Evolutionary conservation across 2,329 filamentous ascomycete species (phyloP), one percentile per base, ranked within the genome.

Genomic region (Passalora sequoiae): DNA sequence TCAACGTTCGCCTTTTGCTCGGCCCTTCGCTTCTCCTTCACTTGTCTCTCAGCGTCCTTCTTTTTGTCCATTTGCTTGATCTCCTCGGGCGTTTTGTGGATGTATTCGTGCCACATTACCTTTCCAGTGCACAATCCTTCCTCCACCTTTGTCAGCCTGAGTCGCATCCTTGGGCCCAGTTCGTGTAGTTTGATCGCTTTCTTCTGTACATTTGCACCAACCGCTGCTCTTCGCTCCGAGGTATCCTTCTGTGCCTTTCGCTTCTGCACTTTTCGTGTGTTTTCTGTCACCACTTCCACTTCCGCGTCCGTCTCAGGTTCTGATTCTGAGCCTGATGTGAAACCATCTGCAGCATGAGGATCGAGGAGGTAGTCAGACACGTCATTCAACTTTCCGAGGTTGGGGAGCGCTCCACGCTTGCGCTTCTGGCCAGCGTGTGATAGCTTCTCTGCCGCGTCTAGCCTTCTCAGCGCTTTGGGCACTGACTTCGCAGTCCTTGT

Each of bases 101-200:
- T 81, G 62, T 88, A 94, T 63, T 96, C 89, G 66, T 98, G 92
- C 92, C 92, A 98, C 85, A 98, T 86, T 44, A 95, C 78, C 64
- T 88, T 92, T 38, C 92, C 92, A 19, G 78, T 77, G 59, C 89
- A 96, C 5, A 97, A 68, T 1, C 91, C 92, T 57, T 98, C 92
- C 62, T 98, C 92, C 4, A 98, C 89, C 70, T 98, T 98, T 43
- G 88, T 89, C 68, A 98, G 73, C 22, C 91, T 81, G 29, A 98
- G 70, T 48, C 80, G 84, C 84, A 98, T 83, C 41, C 92, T 80
- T 1, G 92, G 92, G 0, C 92, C 92, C 1, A 98, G 71, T 68
- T 98, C 92, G 3, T 94, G 83, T 5, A 98, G 73, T 64, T 94
- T 96, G 16, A 98, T 86, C 0, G 86, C 89, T 32, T 88, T 80